Conservation (phyloP, 2,329 filamentous ascomycete species). For the Didymella exigua region DNA sequence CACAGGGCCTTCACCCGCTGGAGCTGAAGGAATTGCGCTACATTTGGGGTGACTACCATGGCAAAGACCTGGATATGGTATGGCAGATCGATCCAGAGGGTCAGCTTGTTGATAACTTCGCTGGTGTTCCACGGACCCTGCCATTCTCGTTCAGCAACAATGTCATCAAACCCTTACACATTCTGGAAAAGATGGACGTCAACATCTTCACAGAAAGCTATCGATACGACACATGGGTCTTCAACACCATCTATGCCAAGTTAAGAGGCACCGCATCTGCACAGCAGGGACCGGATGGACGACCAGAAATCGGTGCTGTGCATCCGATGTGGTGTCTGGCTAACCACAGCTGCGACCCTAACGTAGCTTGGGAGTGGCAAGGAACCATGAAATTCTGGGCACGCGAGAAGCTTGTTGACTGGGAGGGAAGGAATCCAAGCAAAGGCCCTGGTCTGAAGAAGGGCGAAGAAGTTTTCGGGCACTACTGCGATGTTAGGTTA, state of each 20-base stretch:
- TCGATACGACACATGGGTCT: conserved; percentile 76
- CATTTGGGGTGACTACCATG: conserved; percentile 68
- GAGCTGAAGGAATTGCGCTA: conserved; percentile 66
- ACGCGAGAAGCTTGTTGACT: conserved; percentile 62
- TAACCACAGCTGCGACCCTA: conserved; percentile 95
- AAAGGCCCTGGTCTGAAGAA: conserved; percentile 67
- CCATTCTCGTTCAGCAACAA: conserved; percentile 81
- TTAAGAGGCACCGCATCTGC: conserved; percentile 90
- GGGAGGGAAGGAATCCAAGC: conserved; percentile 45
- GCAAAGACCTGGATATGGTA: conserved; percentile 27
- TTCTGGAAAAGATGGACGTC: conserved; percentile 83
- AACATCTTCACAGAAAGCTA: conserved; percentile 66
- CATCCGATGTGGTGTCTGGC: conserved; percentile 96
- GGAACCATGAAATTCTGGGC: conserved; percentile 75
- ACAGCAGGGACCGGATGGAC: conserved; percentile 70
- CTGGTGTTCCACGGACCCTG: conserved; percentile 61
- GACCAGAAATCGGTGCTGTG: conserved; percentile 89
- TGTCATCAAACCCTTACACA: conserved; percentile 73
- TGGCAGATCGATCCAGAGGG: conserved; percentile 28
- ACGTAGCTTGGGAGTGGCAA: conserved; percentile 93
- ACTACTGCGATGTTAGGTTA: conserved; percentile 88
- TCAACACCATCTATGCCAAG: conserved; percentile 92
- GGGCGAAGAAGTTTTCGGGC: conserved; percentile 86
- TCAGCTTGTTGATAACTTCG: conserved; percentile 26
- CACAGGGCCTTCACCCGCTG: conserved; percentile 63